These are phyloP conservation scores for Clonostachys sp. DNA, from an alignment of 2,329 filamentous ascomycete genomes.

Conservation along the genomic window DNA sequence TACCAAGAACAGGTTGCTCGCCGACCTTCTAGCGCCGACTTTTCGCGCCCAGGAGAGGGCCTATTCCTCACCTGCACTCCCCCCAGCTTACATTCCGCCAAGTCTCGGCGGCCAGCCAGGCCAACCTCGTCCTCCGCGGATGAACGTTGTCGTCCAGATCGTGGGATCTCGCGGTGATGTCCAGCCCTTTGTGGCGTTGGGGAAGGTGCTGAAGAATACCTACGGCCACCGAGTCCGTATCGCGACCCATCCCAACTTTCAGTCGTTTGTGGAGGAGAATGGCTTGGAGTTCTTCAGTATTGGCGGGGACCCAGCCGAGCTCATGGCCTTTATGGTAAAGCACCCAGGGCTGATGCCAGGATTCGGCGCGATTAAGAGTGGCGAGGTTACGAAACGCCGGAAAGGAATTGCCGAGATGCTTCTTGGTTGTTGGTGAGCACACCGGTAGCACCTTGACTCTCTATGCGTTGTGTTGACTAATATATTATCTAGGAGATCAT, in stretches of 20 bases:
- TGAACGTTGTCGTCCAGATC: conserved; percentile 72
- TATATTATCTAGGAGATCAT: conserved; percentile 46
- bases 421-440: conserved; percentile 67
- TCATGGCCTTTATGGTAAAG: conserved; percentile 91
- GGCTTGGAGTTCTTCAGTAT: conserved; percentile 73
- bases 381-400: conserved; percentile 71
- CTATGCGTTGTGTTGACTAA: no score
- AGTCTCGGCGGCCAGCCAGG: conserved; percentile 60
- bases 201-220: conserved; percentile 56
- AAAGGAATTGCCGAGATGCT: conserved; percentile 75
- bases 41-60: conserved; percentile 46
- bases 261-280: conserved; percentile 63
- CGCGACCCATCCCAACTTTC: conserved; percentile 68
- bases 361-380: conserved; percentile 69
- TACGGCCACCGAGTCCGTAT: conserved; percentile 70
- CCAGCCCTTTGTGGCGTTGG: conserved; percentile 70
- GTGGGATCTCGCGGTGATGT: conserved; percentile 73
- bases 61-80: conserved; percentile 44
- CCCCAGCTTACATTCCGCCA: conserved; percentile 69
- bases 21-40: conserved; percentile 63
- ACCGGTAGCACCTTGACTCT: no score
- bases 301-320: conserved; percentile 68
- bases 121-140: conserved; percentile 49
- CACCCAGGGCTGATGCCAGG: conserved; percentile 83
- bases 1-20: conserved; percentile 61